Percentiles rank a stretch among this genome's conserved stretches.
Evolutionary conservation across 306 rosid genomes (phyloP).

Genomic region (Cicer yamashitae): DNA sequence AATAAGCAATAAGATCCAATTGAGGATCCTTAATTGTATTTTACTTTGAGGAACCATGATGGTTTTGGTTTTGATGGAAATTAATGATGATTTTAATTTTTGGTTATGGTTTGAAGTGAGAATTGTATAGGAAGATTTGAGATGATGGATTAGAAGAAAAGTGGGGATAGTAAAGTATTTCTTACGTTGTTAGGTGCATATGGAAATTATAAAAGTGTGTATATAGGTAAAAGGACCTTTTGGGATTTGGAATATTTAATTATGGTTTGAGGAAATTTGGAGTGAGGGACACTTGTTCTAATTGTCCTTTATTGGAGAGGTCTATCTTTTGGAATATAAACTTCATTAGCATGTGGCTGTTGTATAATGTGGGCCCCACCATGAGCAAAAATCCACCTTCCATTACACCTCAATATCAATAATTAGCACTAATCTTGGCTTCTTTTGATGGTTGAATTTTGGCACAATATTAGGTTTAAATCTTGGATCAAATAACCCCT

Average conservation of each 20-base stretch:
- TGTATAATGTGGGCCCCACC: slow-evolving; percentile 37
- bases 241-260: background rate
- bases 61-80: background rate
- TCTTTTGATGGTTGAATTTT: slow-evolving; percentile 32
- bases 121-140: background rate
- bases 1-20: slow-evolving; percentile 41
- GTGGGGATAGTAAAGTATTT: slow-evolving; percentile 26
- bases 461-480: slow-evolving; percentile 2
- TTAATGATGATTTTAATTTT: background rate
- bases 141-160: background rate
- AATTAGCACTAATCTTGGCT: slow-evolving; percentile 30
- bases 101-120: slow-evolving; percentile 11
- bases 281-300: slow-evolving; percentile 2
- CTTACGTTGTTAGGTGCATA: slow-evolving; percentile 52
- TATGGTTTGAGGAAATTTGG: background rate
- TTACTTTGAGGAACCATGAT: slow-evolving; percentile 40
- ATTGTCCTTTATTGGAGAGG: slow-evolving; percentile 6
- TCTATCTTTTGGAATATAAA: slow-evolving; percentile 34
- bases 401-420: slow-evolving; percentile 27
- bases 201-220: slow-evolving; percentile 45
- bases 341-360: slow-evolving; percentile 44
- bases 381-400: background rate
- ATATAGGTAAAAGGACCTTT: slow-evolving; percentile 37
- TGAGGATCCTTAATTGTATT: slow-evolving; percentile 33
- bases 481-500: background rate